Evolutionary conservation across 2,329 filamentous ascomycete species (phyloP).

Genomic region (Aspergillus niger): DNA sequence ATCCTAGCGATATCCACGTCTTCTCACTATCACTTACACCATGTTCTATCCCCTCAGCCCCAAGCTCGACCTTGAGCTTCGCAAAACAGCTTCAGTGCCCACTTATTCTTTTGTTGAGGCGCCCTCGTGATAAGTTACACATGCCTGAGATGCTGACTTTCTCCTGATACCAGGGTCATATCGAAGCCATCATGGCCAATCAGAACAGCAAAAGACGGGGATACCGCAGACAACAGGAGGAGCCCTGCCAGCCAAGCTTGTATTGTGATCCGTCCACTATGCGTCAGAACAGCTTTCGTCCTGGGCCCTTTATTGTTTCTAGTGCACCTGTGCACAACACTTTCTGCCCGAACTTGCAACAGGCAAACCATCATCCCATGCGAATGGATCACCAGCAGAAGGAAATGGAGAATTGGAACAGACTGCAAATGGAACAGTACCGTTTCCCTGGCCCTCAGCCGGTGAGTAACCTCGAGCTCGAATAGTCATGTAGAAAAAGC

Average conservation of each 20-base stretch:
- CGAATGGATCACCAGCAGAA: background rate
- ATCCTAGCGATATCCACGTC: background rate
- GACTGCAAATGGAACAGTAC: conserved; percentile 17
- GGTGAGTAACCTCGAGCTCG: background rate
- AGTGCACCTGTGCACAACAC: background rate
- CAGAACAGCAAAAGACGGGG: background rate
- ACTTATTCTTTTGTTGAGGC: background rate
- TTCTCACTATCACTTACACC: background rate
- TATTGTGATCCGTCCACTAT: too few relatives aligned
- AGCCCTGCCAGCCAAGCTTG: background rate
- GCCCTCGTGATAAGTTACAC: background rate
- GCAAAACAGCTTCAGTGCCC: background rate
- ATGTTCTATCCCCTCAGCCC: background rate
- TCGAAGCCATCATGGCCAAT: background rate
- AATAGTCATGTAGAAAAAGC: background rate
- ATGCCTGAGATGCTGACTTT: background rate
- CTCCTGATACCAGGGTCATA: background rate
- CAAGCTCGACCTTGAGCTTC: background rate
- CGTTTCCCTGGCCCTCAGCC: conserved; percentile 16
- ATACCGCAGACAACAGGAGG: background rate
- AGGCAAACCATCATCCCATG: background rate
- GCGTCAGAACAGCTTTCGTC: background rate
- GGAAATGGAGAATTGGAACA: conserved; percentile 8
- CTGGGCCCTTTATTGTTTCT: background rate
- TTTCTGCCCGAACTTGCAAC: background rate